These are phyloP conservation scores for Trebouxia sp. DNA, from an alignment of 139 green algal species.

Conservation along the genomic window DNA sequence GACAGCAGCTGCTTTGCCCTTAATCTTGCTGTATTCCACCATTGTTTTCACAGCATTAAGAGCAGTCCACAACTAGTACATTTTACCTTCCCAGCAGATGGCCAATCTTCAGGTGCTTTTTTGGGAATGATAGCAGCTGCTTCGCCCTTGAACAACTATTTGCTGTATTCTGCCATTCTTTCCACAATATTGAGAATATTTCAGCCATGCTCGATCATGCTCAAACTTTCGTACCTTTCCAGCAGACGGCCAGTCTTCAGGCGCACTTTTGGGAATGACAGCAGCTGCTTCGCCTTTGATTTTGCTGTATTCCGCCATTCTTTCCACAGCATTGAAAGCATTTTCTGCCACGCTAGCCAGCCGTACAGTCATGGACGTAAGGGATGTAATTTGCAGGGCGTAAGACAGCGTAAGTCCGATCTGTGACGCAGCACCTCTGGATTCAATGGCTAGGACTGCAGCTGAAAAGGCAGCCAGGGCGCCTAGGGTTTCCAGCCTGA, in stretches of 20 bases:
- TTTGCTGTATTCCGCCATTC: constrained; percentile 80
- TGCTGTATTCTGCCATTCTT: constrained; percentile 82
- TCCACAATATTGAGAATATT: constrained; percentile 92
- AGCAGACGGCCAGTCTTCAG: constrained; percentile 34
- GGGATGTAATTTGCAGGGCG: constrained; percentile 60
- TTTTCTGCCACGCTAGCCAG: constrained; percentile 71
- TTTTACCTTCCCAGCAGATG: constrained; percentile 28
- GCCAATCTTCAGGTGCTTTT: constrained; percentile 32
- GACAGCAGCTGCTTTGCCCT: constrained; percentile 38
- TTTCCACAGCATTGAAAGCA: constrained; percentile 91
- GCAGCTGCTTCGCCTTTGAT: constrained; percentile 42
- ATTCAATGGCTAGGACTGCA: constrained; percentile 64
- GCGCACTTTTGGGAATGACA: not conserved
- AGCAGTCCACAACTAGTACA: no score
- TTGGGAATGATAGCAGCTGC: constrained; percentile 28
- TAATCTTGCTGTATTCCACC: constrained; percentile 70
- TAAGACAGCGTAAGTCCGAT: constrained; percentile 64
- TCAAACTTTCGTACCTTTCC: constrained; percentile 18
- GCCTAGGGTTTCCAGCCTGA: constrained; percentile 71
- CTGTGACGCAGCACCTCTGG: constrained; percentile 45
- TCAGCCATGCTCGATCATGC: constrained; percentile 76
- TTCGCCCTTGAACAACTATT: constrained; percentile 44
- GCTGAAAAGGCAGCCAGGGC: constrained; percentile 55
- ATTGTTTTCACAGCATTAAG: constrained; percentile 95
- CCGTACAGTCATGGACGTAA: constrained; percentile 60